Evolutionary conservation across 345 rosid genomes (phyloP).

Genomic region (Citrus medica): DNA sequence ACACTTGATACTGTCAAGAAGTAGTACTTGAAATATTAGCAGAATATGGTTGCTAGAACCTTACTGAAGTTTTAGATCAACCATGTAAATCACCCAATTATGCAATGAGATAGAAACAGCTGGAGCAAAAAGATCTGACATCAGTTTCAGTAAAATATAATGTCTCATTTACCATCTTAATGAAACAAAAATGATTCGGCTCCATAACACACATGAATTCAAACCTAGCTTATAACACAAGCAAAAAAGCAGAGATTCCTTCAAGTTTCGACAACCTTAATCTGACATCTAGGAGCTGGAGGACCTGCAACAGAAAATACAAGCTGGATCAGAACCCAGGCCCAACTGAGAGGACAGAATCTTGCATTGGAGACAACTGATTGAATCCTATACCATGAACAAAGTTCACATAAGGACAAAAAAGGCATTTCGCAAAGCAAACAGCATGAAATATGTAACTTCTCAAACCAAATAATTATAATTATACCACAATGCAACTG

Average conservation of each 20-base stretch:
- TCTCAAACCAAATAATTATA: background rate
- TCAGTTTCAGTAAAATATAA: background rate
- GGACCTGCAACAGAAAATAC: background rate
- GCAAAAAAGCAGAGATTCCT: background rate
- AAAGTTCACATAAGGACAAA: too few species aligned
- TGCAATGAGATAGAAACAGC: background rate
- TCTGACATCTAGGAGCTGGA: background rate
- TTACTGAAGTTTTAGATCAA: background rate
- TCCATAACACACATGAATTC: background rate
- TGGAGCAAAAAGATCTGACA: background rate
- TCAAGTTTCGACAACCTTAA: background rate
- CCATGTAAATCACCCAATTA: background rate
- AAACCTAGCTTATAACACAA: background rate
- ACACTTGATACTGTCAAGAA: background rate
- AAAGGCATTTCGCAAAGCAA: background rate
- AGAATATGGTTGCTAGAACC: too few species aligned
- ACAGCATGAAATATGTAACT: background rate
- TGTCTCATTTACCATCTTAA: slow-evolving; percentile 2
- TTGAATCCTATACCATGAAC: too few species aligned
- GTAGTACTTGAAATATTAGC: too few species aligned
- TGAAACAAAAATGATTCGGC: background rate
- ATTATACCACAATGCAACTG: background rate
- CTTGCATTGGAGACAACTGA: background rate
- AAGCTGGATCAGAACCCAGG: background rate
- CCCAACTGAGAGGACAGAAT: background rate